Base-by-base conservation (phyloP, 805 yeast genomes). In the Wickerhamia fluorescens region DNA sequence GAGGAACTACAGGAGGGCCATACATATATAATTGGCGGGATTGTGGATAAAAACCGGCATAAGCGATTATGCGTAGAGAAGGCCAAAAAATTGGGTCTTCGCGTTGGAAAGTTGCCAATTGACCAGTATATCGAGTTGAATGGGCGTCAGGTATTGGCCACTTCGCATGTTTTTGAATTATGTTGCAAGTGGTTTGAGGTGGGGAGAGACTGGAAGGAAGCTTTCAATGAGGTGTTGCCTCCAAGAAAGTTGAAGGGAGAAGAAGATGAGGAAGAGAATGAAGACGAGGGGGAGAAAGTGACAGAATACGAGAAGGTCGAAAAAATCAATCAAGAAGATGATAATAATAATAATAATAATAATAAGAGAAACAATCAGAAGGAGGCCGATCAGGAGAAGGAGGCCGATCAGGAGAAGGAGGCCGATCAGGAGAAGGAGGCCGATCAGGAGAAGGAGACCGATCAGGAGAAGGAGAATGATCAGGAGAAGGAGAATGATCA, bases 41-140 rank as follows among this genome's bases (percentile, higher is more conserved):
- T 89, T 33, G 97, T 89, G 3, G 98, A 89, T 53, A 89, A 89
- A 53, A 94, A 94, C 35, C 71, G 97, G 43, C 79, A 87, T 58
- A 84, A 85, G 54, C 65, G 68, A 38, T 55, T 89, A 19, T 89
- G 98, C 52, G 66, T 73, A 27, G 69, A 81, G 38, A 92, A 88
- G 53, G 97, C 97, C 1, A 68, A 76, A 40, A 58, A 66, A 34
- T 56, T 83, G 41, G 86, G 88, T 0, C 64, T 89, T 12, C 52
- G 65, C 23, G 83, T 92, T 2, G 88, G 77, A 14, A 71, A 84
- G 45, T 66, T 89, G 29, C 98, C 98, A 4, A 85, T 89, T 31
- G 94, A 78, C 31, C 85, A 86, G 53, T 85, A 66, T 47, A 82
- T 92, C 34, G 73, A 78, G 40, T 57, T 92, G 29, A 77, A 83